phyloP scores from a whole-genome alignment of 805 yeast species.

The Kodamaea nitidulidarum region DNA sequence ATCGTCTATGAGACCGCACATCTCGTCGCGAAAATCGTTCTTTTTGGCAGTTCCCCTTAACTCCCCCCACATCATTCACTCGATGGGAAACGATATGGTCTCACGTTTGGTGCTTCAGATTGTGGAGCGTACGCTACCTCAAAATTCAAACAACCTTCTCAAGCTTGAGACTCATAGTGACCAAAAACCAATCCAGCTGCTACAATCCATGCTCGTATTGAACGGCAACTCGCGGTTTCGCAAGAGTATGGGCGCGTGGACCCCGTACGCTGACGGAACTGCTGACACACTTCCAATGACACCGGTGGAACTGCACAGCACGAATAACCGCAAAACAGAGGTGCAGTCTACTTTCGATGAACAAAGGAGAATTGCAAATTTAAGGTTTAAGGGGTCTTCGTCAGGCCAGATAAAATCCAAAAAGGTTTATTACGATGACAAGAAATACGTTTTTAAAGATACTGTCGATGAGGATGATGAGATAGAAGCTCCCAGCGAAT shows the following conservation, averaged over 20 bases:
- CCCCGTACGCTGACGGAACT: conserved; percentile 62
- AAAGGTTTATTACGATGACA: conserved; percentile 36
- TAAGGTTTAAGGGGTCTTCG: conserved; percentile 58
- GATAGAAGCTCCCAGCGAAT: conserved; percentile 27
- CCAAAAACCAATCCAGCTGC: conserved; percentile 38
- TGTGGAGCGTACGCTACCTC: conserved; percentile 50
- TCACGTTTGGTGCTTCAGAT: conserved; percentile 56
- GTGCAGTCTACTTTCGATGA: conserved; percentile 14
- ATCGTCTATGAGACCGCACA: conserved; percentile 30
- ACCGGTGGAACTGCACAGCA: conserved; percentile 30
- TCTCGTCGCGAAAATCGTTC: conserved; percentile 55
- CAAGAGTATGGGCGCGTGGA: conserved; percentile 66
- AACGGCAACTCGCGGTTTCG: conserved; percentile 62
- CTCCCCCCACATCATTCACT: conserved; percentile 63
- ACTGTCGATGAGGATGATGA: conserved; percentile 17
- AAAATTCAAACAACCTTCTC: conserved; percentile 40
- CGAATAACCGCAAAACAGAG: conserved; percentile 4
- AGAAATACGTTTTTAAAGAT: conserved; percentile 15
- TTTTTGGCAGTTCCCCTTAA: conserved; percentile 65
- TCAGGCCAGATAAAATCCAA: conserved; percentile 33
- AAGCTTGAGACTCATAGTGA: conserved; percentile 33
- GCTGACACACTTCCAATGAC: conserved; percentile 65
- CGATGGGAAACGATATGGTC: conserved; percentile 40
- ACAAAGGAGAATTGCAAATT: conserved; percentile 44
- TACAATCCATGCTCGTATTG: conserved; percentile 54